A percentile compares a stretch with the other conserved stretches of the same genome.
Conservation (phyloP, 805 yeast genomes). For the Schwanniomyces vanrijiae region DNA sequence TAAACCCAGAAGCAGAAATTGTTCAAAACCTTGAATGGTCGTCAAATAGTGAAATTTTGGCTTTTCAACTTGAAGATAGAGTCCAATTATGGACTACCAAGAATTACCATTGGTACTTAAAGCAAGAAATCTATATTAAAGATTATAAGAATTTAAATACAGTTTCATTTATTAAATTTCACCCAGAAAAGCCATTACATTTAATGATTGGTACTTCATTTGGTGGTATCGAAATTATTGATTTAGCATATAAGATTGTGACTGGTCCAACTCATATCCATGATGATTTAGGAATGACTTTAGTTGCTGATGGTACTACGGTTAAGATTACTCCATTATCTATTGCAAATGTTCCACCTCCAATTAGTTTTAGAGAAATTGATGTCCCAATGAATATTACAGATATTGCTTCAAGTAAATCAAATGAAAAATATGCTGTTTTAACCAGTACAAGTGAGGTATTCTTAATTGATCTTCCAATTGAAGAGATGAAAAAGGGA, state of each 20-base stretch:
- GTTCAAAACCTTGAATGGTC: conserved; percentile 74
- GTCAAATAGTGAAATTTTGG: conserved; percentile 71
- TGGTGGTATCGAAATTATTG: conserved; percentile 56
- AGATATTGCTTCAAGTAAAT: conserved; percentile 63
- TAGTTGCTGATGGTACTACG: conserved; percentile 76
- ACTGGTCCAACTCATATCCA: conserved; percentile 72
- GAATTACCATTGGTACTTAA: conserved; percentile 94
- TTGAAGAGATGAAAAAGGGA: conserved; percentile 49
- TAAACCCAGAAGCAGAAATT: conserved; percentile 46
- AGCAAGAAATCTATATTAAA: conserved; percentile 61
- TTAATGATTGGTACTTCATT: conserved; percentile 60
- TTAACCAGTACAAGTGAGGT: conserved; percentile 45
- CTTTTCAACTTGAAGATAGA: conserved; percentile 58
- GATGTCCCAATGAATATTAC: conserved; percentile 51
- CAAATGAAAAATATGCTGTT: conserved; percentile 60
- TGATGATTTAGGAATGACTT: conserved; percentile 71
- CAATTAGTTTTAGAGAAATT: conserved; percentile 72
- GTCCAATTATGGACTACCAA: conserved; percentile 90
- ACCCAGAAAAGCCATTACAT: conserved; percentile 83
- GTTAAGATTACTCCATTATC: conserved; percentile 79
- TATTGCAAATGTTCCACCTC: conserved; percentile 92
- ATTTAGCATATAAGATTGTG: conserved; percentile 60
- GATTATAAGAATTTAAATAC: conserved; percentile 23
- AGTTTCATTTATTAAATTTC: conserved; percentile 64
- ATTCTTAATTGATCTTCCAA: conserved; percentile 41